Conservation (phyloP, 192 early-diverging fungal species). For the Backusella tuberculispora region DNA sequence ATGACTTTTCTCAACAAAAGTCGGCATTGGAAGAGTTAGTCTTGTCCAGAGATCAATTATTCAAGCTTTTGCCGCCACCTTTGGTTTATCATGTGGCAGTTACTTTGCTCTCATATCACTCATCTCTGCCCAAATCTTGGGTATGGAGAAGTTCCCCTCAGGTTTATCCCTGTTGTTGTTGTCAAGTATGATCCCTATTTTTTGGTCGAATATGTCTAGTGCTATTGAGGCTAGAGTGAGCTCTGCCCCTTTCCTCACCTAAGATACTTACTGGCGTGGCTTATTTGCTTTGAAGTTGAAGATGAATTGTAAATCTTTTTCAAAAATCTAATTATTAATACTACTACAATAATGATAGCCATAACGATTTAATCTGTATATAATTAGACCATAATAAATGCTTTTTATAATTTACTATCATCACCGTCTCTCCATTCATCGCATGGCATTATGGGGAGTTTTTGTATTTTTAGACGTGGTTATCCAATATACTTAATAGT, state of each 20-base stretch:
- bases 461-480: too few relatives aligned
- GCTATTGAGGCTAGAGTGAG: constrained; percentile 35
- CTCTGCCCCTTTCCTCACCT: constrained; percentile 35
- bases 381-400: too few relatives aligned
- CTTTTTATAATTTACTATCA: too few relatives aligned
- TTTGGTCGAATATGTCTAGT: constrained; percentile 39
- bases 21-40: not conserved
- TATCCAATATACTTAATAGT: too few relatives aligned
- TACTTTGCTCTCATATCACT: constrained; percentile 43
- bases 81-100: constrained; percentile 39
- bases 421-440: too few relatives aligned
- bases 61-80: constrained; percentile 28
- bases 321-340: not conserved
- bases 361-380: too few relatives aligned
- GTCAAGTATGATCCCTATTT: constrained; percentile 32
- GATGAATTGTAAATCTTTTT: not conserved
- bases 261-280: constrained; percentile 45
- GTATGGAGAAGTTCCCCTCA: constrained; percentile 27
- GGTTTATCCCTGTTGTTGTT: constrained; percentile 33
- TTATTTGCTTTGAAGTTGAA: constrained; percentile 16
- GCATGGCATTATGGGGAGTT: too few relatives aligned
- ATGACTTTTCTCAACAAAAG: not conserved
- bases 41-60: not conserved
- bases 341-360: too few relatives aligned
- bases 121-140: constrained; percentile 28